Evolutionary conservation across 768 basidiomycete species (phyloP).

Genomic region (Porphyrellus cyaneotinctus): DNA sequence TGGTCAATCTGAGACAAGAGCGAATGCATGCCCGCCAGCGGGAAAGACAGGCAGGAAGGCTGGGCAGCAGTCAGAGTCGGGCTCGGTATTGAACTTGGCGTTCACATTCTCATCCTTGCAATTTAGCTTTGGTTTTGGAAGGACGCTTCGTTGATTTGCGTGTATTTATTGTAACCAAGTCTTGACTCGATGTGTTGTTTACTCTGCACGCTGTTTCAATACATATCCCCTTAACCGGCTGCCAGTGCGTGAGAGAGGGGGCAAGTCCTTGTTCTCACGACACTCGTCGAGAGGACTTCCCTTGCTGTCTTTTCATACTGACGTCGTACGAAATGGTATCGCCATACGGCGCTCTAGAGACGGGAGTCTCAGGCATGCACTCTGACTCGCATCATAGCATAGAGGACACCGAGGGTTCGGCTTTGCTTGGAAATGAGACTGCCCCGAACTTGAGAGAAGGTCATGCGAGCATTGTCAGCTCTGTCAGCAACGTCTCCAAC

Average conservation of each 20-base stretch:
- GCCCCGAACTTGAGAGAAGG: slow-evolving; percentile 46
- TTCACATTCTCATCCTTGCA: background rate
- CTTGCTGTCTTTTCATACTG: background rate
- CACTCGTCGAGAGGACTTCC: background rate
- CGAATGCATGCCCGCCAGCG: slow-evolving; percentile 31
- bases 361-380: slow-evolving; percentile 26
- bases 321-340: slow-evolving; percentile 60
- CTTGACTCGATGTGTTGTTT: slow-evolving; percentile 8
- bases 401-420: slow-evolving; percentile 48
- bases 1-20: slow-evolving; percentile 56
- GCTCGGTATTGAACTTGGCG: slow-evolving; percentile 23
- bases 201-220: background rate
- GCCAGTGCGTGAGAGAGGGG: background rate
- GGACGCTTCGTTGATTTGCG: slow-evolving; percentile 7
- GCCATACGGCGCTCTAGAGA: slow-evolving; percentile 58
- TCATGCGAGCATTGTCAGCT: slow-evolving; percentile 63
- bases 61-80: slow-evolving; percentile 31
- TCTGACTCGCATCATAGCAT: background rate
- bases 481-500: slow-evolving; percentile 77
- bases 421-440: slow-evolving; percentile 49
- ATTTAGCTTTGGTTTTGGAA: slow-evolving; percentile 14
- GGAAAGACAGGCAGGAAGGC: slow-evolving; percentile 29
- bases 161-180: slow-evolving; percentile 10
- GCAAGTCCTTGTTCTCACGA: background rate
- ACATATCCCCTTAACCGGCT: too few species aligned